Base-by-base conservation (phyloP, 495 filamentous ascomycete species). In the Aspergillus sparsus region DNA sequence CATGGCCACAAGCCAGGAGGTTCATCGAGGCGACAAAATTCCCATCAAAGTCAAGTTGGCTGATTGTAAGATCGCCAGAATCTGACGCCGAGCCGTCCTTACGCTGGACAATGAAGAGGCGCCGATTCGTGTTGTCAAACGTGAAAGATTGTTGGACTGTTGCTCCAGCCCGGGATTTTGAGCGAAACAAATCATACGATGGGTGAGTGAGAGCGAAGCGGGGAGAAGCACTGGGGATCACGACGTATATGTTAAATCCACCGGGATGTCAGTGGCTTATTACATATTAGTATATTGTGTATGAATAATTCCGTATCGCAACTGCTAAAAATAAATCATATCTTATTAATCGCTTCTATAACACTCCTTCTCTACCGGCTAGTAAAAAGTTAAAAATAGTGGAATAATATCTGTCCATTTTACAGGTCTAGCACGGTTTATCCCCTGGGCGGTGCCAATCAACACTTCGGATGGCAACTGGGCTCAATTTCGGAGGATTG, bases 101-200 rank as follows among this genome's bases (percentile, higher is more conserved):
- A 15, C 62, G 58, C 15, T 65, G 62, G 2, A 62, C 27, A 32
- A 68, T 56, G 37, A 68, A 68, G 2, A 65, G 56, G 9, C 65
- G 59, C 18, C 62, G 58, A 51, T 68, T 68, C 49, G 50, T 53
- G 15, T 68, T 65, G 56, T 68, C 65, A 42, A 68, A 68, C 16
- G 62, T 60, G 35, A 68, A 68, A 0, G 62, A 60, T 55, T 65
- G 65, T 34, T 68, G 65, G 3, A 68, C 59, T 0, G 62, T 68
- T 13, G n/a, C 53, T 34, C 59, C 65, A 16, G 61, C 55, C 5
- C 62, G 49, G 7, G 39, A 18, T 41, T 62, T 62, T 56, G 51
- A 53, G 44, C 64, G 61, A 36, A 45, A 66, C 1, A 63, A 39
- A n/a, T 66, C 64, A 31, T 64, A 55, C 12, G 61, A 63, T 16